Percentiles rank a stretch among this genome's conserved stretches.
Conservation (phyloP, 192 early-diverging fungal species). For the Chytriomyces hyalinus region DNA sequence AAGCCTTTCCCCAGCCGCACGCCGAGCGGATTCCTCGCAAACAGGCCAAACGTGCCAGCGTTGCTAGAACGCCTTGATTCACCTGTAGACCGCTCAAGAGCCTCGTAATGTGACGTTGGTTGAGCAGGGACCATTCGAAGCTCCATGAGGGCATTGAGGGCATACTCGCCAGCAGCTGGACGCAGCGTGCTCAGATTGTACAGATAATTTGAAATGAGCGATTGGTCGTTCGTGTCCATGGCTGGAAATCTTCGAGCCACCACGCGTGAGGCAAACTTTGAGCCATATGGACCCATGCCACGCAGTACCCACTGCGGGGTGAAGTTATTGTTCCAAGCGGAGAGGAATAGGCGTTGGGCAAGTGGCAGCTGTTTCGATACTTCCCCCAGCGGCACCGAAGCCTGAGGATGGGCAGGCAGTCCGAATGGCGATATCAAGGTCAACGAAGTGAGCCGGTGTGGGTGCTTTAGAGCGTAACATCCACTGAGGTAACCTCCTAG, state of each 20-base stretch:
- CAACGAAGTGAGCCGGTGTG: conserved; percentile 82
- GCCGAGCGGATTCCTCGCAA: conserved; percentile 27
- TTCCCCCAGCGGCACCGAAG: not conserved
- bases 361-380: conserved; percentile 13
- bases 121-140: not conserved
- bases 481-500: conserved; percentile 88
- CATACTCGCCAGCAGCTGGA: conserved; percentile 34
- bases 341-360: conserved; percentile 28
- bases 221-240: conserved; percentile 31
- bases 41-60: conserved; percentile 13
- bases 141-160: conserved; percentile 34
- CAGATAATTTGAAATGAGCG: conserved; percentile 26
- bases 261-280: conserved; percentile 12
- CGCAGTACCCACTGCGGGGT: conserved; percentile 34
- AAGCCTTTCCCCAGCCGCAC: not conserved
- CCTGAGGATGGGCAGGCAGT: conserved; percentile 13
- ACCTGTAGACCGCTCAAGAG: not conserved
- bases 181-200: conserved; percentile 22
- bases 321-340: conserved; percentile 29
- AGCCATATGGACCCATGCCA: conserved; percentile 20
- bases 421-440: conserved; percentile 79
- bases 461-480: conserved; percentile 86
- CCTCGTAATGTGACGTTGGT: not conserved
- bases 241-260: conserved; percentile 21
- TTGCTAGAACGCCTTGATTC: not conserved